These are phyloP conservation scores for Colletotrichum euphorbiae DNA, from an alignment of 2,329 filamentous ascomycete genomes.

Conservation along the genomic window DNA sequence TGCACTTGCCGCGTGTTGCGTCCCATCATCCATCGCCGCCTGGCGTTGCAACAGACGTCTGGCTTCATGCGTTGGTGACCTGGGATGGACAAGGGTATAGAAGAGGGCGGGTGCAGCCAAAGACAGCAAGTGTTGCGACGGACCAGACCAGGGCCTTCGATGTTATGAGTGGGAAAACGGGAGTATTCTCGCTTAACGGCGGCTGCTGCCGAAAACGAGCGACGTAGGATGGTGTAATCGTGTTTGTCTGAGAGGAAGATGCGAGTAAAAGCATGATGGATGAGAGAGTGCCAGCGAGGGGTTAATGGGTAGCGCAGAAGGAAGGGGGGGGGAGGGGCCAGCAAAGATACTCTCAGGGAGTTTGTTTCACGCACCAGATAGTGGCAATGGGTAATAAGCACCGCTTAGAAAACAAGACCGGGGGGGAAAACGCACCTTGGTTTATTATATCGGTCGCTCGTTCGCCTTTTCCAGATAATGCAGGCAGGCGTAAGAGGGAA, in stretches of 20 bases:
- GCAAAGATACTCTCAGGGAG: conserved; percentile 31
- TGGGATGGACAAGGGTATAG: not conserved
- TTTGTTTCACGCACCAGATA: conserved; percentile 30
- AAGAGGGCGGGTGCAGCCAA: not conserved
- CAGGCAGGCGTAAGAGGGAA: not conserved
- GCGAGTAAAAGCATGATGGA: conserved; percentile 1
- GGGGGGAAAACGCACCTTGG: conserved; percentile 10
- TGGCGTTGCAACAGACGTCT: conserved; percentile 19
- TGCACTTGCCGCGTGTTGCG: conserved; percentile 28
- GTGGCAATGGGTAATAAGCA: conserved; percentile 25
- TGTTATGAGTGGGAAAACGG: not conserved
- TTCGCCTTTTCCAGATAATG: not conserved
- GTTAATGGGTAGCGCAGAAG: not conserved
- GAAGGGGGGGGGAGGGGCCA: not conserved
- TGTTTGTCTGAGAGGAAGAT: conserved; percentile 1
- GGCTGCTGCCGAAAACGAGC: not conserved
- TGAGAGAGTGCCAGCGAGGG: not conserved
- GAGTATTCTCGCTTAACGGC: not conserved
- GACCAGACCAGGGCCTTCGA: conserved; percentile 15
- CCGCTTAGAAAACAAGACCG: not conserved
- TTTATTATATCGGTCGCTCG: not conserved
- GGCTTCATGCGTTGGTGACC: conserved; percentile 15
- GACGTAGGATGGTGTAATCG: not conserved
- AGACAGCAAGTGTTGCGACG: conserved; percentile 25
- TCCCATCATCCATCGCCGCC: conserved; percentile 1